phyloP scores from a whole-genome alignment of 768 basidiomycete genomes.

The Mycena galopus region DNA sequence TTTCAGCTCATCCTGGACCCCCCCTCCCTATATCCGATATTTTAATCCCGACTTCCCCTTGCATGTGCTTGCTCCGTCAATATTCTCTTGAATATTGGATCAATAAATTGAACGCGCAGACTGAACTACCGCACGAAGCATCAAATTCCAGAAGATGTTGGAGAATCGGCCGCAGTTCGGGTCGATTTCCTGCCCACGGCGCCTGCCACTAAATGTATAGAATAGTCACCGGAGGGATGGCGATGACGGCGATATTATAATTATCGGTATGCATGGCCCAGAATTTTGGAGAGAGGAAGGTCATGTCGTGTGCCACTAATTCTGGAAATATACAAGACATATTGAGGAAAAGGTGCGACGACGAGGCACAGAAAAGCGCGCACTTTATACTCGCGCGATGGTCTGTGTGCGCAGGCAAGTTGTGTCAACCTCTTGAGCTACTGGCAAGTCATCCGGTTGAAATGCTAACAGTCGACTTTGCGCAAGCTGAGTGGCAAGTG shows the following conservation, averaged over 20 bases:
- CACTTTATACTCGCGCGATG: neutral
- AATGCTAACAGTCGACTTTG: neutral
- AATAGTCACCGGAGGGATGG: conserved; percentile 45
- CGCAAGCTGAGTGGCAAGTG: neutral
- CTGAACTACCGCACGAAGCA: conserved; percentile 23
- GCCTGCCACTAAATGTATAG: conserved; percentile 50
- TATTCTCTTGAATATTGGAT: neutral
- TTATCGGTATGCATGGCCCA: conserved; percentile 51
- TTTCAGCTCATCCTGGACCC: no score
- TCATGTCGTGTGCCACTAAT: conserved; percentile 46
- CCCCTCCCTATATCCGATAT: no score
- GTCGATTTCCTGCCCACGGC: conserved; percentile 21
- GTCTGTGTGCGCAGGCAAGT: neutral
- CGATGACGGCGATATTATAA: conserved; percentile 41
- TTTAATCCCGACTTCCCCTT: conserved; percentile 42
- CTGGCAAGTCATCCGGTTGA: neutral
- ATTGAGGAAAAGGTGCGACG: no score
- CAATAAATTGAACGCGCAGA: neutral
- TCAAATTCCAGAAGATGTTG: conserved; percentile 45
- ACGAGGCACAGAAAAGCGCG: neutral
- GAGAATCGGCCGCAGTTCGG: conserved; percentile 45
- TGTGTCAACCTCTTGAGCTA: neutral
- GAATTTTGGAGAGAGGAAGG: conserved; percentile 44
- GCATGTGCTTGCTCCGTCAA: neutral
- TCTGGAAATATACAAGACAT: no score